Percentiles rank a stretch among this genome's conserved stretches.
Evolutionary conservation across 768 basidiomycete genomes (phyloP).

Genomic region (Panaeolus cyanescens): DNA sequence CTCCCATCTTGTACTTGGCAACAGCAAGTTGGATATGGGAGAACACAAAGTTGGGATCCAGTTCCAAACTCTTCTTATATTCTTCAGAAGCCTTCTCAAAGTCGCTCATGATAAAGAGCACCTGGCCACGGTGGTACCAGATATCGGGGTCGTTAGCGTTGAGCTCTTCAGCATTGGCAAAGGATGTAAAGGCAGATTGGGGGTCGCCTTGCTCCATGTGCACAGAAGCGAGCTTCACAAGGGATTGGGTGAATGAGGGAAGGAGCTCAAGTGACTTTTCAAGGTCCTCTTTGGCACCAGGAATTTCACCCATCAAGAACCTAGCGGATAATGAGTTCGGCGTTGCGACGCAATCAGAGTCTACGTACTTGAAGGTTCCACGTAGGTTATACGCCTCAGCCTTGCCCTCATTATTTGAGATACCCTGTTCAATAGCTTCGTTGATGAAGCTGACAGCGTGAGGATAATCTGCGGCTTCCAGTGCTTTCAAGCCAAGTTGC

Average conservation of each 20-base stretch:
- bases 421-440: conserved; percentile 85
- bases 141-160: conserved; percentile 91
- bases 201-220: conserved; percentile 94
- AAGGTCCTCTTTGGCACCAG: conserved; percentile 82
- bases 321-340: conserved; percentile 36
- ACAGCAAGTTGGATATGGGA: conserved; percentile 97
- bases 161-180: conserved; percentile 84
- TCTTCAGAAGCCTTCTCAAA: conserved; percentile 85
- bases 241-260: conserved; percentile 78
- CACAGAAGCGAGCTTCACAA: conserved; percentile 96
- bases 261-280: conserved; percentile 70
- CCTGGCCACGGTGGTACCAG: conserved; percentile 98
- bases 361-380: conserved; percentile 89
- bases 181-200: conserved; percentile 82
- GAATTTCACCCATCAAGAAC: conserved; percentile 86
- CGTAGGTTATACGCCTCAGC: conserved; percentile 92
- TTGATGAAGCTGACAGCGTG: conserved; percentile 81
- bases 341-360: neutral
- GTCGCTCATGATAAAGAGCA: conserved; percentile 94
- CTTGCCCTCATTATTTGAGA: conserved; percentile 72
- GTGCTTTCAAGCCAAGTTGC: conserved; percentile 76
- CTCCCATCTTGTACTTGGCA: conserved; percentile 90
- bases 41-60: conserved; percentile 92
- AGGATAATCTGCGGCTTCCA: conserved; percentile 80
- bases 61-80: conserved; percentile 85